These are phyloP conservation scores for Aspergillus affinis DNA, from an alignment of 495 filamentous ascomycete genomes.

Conservation along the genomic window DNA sequence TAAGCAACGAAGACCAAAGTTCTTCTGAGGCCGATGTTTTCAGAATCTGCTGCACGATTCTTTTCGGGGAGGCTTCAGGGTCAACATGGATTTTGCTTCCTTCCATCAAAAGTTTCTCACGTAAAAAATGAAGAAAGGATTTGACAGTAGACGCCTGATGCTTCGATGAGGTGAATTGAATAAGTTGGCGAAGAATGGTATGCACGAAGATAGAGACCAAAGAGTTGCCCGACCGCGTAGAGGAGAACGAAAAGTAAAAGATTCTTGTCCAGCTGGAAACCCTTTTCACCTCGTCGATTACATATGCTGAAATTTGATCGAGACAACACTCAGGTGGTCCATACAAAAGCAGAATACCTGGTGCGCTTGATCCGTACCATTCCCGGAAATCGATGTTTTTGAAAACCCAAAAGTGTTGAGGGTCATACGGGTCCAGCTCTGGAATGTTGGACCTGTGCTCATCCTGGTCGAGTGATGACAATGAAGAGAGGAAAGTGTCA, in stretches of 20 bases:
- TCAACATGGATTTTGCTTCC: not conserved
- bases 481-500: not conserved
- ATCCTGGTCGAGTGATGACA: not conserved
- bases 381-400: slow-evolving; percentile 1
- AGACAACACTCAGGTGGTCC: not conserved
- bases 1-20: not conserved
- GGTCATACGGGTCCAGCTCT: not conserved
- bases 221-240: not conserved
- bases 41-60: not conserved
- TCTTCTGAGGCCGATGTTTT: not conserved
- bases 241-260: not conserved
- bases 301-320: not conserved
- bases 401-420: not conserved
- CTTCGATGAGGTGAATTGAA: not conserved
- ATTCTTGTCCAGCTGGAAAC: not conserved
- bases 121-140: not conserved
- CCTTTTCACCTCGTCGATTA: not conserved
- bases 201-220: not conserved
- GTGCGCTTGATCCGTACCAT: not conserved
- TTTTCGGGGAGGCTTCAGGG: not conserved
- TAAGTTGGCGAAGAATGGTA: not conserved
- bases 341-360: not conserved
- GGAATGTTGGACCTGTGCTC: not conserved
- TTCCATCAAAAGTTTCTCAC: not conserved
- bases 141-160: not conserved